phyloP scores from a whole-genome alignment of 1,284 basidiomycete species.

The Butyriboletus appendiculatus region DNA sequence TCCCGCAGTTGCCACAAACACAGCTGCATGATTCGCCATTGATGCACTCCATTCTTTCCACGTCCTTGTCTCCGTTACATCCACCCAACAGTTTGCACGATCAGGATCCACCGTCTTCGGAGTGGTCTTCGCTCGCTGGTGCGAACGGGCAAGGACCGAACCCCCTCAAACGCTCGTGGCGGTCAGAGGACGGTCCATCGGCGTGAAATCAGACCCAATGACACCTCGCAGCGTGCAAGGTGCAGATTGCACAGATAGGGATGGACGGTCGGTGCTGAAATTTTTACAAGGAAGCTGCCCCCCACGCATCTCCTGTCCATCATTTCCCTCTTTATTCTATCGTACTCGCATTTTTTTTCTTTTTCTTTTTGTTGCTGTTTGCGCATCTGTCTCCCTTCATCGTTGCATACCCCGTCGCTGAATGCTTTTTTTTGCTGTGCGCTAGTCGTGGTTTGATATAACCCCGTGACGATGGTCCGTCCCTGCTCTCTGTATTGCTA shows the following conservation, averaged over 20 bases:
- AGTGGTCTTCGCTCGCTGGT: conserved; percentile 34
- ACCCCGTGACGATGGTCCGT: not conserved
- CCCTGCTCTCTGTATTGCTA: conserved; percentile 2
- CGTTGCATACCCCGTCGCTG: conserved; percentile 2
- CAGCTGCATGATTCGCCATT: conserved; percentile 7
- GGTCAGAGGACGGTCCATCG: conserved; percentile 23
- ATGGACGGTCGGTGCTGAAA: not conserved
- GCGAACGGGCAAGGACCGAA: conserved; percentile 28
- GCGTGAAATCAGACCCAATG: conserved; percentile 3
- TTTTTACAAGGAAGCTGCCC: not conserved
- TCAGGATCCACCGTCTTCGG: conserved; percentile 23
- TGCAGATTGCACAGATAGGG: not conserved
- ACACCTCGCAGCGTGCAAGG: not conserved
- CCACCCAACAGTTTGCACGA: conserved; percentile 20
- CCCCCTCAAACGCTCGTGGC: conserved; percentile 30
- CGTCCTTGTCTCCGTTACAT: not conserved
- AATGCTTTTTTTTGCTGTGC: not conserved
- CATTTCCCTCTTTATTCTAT: not conserved
- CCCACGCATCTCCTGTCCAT: not conserved
- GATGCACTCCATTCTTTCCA: conserved; percentile 7
- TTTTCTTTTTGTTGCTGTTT: conserved; percentile 3
- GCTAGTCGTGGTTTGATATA: not conserved
- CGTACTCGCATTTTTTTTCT: not conserved
- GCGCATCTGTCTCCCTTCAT: not conserved
- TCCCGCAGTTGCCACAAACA: not conserved